Conservation (phyloP, 805 yeast species). For the Cyberlindnera lachancei region DNA sequence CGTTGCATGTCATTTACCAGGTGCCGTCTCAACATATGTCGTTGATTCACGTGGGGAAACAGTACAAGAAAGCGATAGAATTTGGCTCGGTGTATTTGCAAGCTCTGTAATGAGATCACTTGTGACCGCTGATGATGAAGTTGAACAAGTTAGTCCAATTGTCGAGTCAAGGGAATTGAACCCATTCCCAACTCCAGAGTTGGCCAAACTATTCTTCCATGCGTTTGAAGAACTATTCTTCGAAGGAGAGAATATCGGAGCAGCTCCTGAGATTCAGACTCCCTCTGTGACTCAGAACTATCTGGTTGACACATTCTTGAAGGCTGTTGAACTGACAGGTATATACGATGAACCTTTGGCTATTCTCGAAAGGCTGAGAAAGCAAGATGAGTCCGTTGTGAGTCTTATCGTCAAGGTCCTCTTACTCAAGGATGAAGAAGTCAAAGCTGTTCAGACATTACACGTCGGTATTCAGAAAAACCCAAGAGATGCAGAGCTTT, state of each 20-base stretch:
- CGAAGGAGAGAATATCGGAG: conserved; percentile 62
- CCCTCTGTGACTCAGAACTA: conserved; percentile 60
- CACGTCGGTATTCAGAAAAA: conserved; percentile 40
- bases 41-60: conserved; percentile 40
- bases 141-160: conserved; percentile 58
- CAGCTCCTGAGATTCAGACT: conserved; percentile 58
- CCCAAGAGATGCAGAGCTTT: conserved; percentile 48
- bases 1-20: conserved; percentile 70
- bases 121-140: conserved; percentile 64
- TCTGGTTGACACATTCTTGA: conserved; percentile 67
- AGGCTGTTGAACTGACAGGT: conserved; percentile 58
- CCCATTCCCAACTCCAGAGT: conserved; percentile 50
- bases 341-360: conserved; percentile 53
- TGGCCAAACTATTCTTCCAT: conserved; percentile 46
- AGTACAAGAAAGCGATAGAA: conserved; percentile 38
- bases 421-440: conserved; percentile 49
- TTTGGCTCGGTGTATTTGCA: conserved; percentile 48
- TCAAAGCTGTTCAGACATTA: conserved; percentile 46
- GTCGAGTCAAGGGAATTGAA: conserved; percentile 81
- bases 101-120: conserved; percentile 71
- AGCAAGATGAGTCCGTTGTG: conserved; percentile 48
- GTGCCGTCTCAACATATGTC: conserved; percentile 52
- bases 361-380: conserved; percentile 44
- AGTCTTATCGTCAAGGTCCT: conserved; percentile 48
- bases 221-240: conserved; percentile 62